A percentile compares a stretch with the other conserved stretches of the same genome.
These are phyloP conservation scores for Chlorella sp. DNA, from an alignment of 139 green algal genomes.

Conservation along the genomic window DNA sequence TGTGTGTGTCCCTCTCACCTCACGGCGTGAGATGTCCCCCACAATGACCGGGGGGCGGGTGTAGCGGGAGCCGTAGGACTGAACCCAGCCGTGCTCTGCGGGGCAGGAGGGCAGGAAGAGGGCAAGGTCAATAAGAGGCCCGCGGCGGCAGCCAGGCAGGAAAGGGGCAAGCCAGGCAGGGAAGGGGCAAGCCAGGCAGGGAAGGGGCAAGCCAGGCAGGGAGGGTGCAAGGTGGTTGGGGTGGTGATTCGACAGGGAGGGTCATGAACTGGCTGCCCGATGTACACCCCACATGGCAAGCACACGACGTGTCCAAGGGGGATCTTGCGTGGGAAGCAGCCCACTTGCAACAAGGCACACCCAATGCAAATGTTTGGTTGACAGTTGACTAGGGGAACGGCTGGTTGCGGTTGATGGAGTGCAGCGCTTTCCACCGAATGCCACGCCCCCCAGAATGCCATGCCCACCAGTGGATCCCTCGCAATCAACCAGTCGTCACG, in stretches of 20 bases:
- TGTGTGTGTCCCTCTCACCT: not conserved
- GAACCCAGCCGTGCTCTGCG: constrained; percentile 76
- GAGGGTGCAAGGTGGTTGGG: too few species aligned
- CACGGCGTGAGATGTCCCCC: constrained; percentile 65
- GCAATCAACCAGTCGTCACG: too few species aligned
- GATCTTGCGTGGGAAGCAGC: too few species aligned
- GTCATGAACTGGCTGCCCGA: not conserved
- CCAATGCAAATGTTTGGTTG: too few species aligned
- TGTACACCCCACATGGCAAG: too few species aligned
- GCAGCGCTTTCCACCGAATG: too few species aligned
- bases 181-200: not conserved
- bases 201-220: not conserved
- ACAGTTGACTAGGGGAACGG: too few species aligned
- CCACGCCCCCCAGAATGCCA: too few species aligned
- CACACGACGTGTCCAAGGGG: not conserved
- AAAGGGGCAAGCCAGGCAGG: too few species aligned
- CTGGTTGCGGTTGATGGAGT: too few species aligned
- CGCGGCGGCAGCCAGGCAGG: not conserved
- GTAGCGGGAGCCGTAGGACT: constrained; percentile 87
- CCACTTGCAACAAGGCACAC: too few species aligned
- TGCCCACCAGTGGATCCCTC: too few species aligned
- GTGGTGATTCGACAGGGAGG: not conserved
- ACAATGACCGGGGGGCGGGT: constrained; percentile 88
- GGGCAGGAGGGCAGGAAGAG: not conserved
- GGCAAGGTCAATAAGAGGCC: not conserved